A percentile compares a stretch with the other conserved stretches of the same genome.
Evolutionary conservation across 2,329 filamentous ascomycete genomes (phyloP).

Genomic region (Samsoniella hepiali): DNA sequence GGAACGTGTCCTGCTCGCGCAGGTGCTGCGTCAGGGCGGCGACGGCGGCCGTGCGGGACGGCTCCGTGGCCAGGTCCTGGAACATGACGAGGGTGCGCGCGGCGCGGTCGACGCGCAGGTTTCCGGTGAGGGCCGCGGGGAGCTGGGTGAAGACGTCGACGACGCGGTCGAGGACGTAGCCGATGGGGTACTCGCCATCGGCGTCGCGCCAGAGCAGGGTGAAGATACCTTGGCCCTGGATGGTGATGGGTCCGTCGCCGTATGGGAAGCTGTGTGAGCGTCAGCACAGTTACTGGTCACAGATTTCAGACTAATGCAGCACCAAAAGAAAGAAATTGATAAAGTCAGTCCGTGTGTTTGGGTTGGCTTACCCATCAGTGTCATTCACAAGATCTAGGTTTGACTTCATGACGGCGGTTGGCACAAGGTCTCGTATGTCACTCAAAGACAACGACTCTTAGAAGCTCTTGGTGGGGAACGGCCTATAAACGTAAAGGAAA

Average conservation of each 20-base stretch:
- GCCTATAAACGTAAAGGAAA: background rate
- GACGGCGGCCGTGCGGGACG: constrained; percentile 57
- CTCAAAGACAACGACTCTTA: too few relatives aligned
- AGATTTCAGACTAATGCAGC: background rate
- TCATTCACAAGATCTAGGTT: constrained; percentile 53
- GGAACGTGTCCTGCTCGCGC: constrained; percentile 67
- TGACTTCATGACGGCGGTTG: constrained; percentile 24
- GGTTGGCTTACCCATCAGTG: constrained; percentile 50
- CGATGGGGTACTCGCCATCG: constrained; percentile 62
- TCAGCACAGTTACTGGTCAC: background rate
- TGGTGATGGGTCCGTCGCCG: constrained; percentile 56
- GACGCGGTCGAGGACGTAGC: constrained; percentile 54
- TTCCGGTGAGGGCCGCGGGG: constrained; percentile 53
- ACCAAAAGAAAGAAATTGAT: background rate
- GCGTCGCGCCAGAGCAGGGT: constrained; percentile 62
- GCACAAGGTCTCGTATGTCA: background rate
- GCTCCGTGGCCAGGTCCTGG: constrained; percentile 51
- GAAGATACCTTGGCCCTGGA: constrained; percentile 59
- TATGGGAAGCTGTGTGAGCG: constrained; percentile 71
- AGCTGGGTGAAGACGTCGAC: constrained; percentile 46
- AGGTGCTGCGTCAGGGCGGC: constrained; percentile 62
- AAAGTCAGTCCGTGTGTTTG: background rate
- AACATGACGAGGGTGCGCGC: constrained; percentile 63
- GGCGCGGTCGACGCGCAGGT: constrained; percentile 58
- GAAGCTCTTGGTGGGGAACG: too few relatives aligned